Evolutionary conservation across 1,139 yeast genomes (phyloP), one percentile per base, ranked within the genome.

Genomic region (Candida neerlandica): DNA sequence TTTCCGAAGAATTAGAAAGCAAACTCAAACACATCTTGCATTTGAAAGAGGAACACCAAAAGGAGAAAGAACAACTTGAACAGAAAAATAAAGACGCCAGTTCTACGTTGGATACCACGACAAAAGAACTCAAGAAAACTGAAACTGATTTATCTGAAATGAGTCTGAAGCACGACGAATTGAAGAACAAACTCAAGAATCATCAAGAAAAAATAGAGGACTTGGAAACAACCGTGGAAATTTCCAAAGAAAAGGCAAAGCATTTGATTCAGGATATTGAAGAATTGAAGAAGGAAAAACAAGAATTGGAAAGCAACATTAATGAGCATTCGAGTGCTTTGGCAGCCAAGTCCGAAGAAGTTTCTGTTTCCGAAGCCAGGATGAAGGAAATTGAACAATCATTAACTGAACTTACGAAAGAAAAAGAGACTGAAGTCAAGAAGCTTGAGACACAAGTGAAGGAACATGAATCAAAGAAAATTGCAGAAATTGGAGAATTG

Each of bases 381-480:
- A n/a, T 49, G 6, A 14, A 45, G 32, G 41, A 37, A 5, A 32
- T 54, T n/a, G 33, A 48, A 21, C 32, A 43, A 5, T 51, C 53
- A 33, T 30, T 56, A 14, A 35, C 46, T 2, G 30, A 43, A 7
- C 42, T 57, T 34, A 50, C 51, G 15, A 51, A 50, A 5, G 59
- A 50, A 12, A 55, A 57, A 6, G 48, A 39, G 2, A 11, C 18
- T 1, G 46, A 43, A 10, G n/a, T 53, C 2, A 39, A 21, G 2
- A 40, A 48, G 10, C 9, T 23, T 4, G 9, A 23, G 9, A 6
- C 27, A 23, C 27, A 23, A 23, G 30, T 53, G 21, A 41, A 46
- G n/a, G 27, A 37, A n/a, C 43, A 49, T 27, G 12, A 51, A 21
- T 14, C 29, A 2, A 15, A 44, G 9, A 42, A 43, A 11, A 45